These are phyloP conservation scores for Leptographium procerum DNA, from an alignment of 2,329 filamentous ascomycete genomes.

Conservation along the genomic window DNA sequence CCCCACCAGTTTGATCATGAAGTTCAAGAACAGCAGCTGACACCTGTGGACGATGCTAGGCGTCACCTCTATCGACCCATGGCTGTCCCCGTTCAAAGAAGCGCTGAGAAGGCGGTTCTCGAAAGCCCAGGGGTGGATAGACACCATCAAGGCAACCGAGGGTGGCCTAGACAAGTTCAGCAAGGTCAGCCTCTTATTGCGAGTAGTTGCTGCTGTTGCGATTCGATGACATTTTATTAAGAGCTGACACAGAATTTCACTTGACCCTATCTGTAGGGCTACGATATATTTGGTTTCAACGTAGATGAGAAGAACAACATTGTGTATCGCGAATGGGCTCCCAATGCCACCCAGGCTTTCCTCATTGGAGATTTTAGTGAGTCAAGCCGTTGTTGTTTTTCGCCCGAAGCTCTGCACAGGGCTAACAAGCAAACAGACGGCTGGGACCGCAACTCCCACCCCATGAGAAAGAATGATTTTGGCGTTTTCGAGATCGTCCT, in stretches of 20 bases:
- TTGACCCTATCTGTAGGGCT: slow-evolving; percentile 45
- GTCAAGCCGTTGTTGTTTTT: slow-evolving; percentile 17
- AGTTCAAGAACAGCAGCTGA: background rate
- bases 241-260: background rate
- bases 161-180: slow-evolving; percentile 89
- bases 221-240: background rate
- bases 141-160: slow-evolving; percentile 69
- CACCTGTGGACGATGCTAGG: slow-evolving; percentile 38
- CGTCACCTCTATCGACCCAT: slow-evolving; percentile 78
- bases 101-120: slow-evolving; percentile 64
- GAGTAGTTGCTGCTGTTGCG: background rate
- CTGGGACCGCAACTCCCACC: slow-evolving; percentile 74
- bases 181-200: slow-evolving; percentile 38
- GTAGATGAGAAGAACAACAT: slow-evolving; percentile 75
- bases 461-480: slow-evolving; percentile 76
- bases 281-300: slow-evolving; percentile 77
- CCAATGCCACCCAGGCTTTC: slow-evolving; percentile 73
- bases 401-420: background rate
- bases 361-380: slow-evolving; percentile 91
- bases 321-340: slow-evolving; percentile 90
- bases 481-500: slow-evolving; percentile 80
- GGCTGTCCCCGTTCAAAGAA: slow-evolving; percentile 74
- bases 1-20: slow-evolving; percentile 1
- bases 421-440: slow-evolving; percentile 43
- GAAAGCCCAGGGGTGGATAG: slow-evolving; percentile 78